A percentile compares a stretch with the other conserved stretches of the same genome.
Conservation (phyloP, 352 stramenopile genomes). For the Phytophthora uliginosa region DNA sequence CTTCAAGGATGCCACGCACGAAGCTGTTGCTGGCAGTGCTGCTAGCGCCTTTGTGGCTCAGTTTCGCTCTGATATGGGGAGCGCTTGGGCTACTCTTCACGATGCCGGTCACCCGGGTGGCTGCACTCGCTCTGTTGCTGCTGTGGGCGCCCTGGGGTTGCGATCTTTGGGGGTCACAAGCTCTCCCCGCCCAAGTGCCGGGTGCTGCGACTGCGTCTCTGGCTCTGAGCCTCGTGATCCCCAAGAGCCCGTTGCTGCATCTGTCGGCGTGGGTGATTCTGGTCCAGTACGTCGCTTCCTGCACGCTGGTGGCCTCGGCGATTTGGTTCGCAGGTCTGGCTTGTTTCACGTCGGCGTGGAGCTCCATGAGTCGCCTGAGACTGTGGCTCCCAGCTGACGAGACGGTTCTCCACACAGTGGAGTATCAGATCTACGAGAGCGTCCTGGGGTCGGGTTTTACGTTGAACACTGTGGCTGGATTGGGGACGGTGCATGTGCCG, state of each 20-base stretch:
- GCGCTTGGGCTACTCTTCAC: constrained; percentile 29
- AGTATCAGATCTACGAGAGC: constrained; percentile 66
- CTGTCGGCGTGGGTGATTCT: constrained; percentile 23
- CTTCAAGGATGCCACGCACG: constrained; percentile 7
- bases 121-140: constrained; percentile 19
- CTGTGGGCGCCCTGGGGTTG: constrained; percentile 29
- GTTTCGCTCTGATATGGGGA: constrained; percentile 21
- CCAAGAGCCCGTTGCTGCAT: constrained; percentile 30
- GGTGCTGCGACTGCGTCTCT: constrained; percentile 14
- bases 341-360: constrained; percentile 40
- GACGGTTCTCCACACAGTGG: constrained; percentile 47
- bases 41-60: constrained; percentile 27
- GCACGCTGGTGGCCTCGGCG: not conserved
- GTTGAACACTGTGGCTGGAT: constrained; percentile 53
- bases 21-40: constrained; percentile 20
- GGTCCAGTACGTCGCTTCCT: constrained; percentile 23
- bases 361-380: constrained; percentile 30
- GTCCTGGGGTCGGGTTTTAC: constrained; percentile 52
- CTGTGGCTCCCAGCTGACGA: constrained; percentile 63
- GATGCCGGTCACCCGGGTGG: constrained; percentile 11
- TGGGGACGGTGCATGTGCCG: constrained; percentile 76
- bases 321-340: constrained; percentile 21
- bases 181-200: constrained; percentile 19
- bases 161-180: constrained; percentile 18
- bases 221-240: constrained; percentile 18